Evolutionary conservation across 179 eudicot species (phyloP).

Genomic region (Spergularia azorica): DNA sequence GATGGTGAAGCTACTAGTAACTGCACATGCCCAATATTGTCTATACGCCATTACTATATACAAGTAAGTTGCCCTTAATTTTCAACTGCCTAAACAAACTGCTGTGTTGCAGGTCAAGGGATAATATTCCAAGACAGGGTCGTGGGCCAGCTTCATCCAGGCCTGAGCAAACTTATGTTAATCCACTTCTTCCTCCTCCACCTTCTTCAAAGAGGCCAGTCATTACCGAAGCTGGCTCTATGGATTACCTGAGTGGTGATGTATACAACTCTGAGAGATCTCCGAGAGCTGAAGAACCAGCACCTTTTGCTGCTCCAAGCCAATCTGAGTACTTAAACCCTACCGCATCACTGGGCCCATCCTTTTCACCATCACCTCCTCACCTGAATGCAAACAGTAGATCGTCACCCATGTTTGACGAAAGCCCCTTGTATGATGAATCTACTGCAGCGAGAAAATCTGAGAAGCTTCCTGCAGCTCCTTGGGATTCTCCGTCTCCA

Average conservation of each 20-base stretch:
- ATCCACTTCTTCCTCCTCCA: conserved; percentile 77
- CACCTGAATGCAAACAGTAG: conserved; percentile 47
- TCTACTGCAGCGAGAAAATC: conserved; percentile 39
- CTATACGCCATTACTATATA: no score
- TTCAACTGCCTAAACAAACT: conserved; percentile 9
- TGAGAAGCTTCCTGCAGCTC: conserved; percentile 56
- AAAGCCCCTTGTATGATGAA: conserved; percentile 43
- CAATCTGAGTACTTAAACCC: conserved; percentile 36
- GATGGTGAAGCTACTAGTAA: no score
- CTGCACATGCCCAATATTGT: no score
- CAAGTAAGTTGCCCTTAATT: neutral
- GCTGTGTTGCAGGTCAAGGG: conserved; percentile 61
- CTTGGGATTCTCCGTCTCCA: conserved; percentile 50
- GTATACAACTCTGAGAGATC: conserved; percentile 45
- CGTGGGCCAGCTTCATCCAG: conserved; percentile 32
- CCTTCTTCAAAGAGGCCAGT: conserved; percentile 66
- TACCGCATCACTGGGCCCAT: conserved; percentile 33
- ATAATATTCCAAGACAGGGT: conserved; percentile 49
- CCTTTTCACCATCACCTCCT: conserved; percentile 47
- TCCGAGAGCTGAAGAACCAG: conserved; percentile 39
- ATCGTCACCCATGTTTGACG: conserved; percentile 53
- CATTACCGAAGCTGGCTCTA: conserved; percentile 33
- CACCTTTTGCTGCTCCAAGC: conserved; percentile 31
- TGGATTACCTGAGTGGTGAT: conserved; percentile 86
- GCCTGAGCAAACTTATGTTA: conserved; percentile 37